Evolutionary conservation across 176 grass and related monocot genomes (phyloP).

Genomic region (Carex littledalei): DNA sequence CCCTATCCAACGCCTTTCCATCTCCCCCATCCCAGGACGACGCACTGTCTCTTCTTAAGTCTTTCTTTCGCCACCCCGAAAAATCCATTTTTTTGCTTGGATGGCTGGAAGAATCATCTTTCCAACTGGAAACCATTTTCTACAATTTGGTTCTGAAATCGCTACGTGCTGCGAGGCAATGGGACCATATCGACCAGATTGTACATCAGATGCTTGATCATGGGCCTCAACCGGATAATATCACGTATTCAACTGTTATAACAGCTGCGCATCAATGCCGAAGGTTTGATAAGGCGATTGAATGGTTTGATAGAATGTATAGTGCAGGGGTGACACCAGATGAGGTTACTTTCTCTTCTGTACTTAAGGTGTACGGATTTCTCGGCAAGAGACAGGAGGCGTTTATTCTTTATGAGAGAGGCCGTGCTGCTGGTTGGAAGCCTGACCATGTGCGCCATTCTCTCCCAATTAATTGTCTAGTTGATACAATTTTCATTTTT

Average conservation of each 20-base stretch:
- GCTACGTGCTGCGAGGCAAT: conserved; percentile 49
- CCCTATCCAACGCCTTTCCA: conserved; percentile 41
- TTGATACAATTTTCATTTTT: background rate
- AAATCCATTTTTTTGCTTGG: conserved; percentile 59
- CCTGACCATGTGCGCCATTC: conserved; percentile 49
- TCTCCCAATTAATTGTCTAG: background rate
- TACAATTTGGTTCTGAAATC: conserved; percentile 88
- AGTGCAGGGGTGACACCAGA: conserved; percentile 54
- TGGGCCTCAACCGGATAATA: conserved; percentile 63
- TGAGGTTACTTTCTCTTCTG: conserved; percentile 81
- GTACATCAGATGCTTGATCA: conserved; percentile 56
- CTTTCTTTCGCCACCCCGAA: conserved; percentile 47
- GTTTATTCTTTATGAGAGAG: conserved; percentile 69
- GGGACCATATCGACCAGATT: conserved; percentile 51
- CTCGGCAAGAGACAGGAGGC: conserved; percentile 67
- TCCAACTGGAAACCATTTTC: conserved; percentile 54
- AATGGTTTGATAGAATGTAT: conserved; percentile 91
- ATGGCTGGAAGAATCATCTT: conserved; percentile 41
- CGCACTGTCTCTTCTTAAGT: conserved; percentile 65
- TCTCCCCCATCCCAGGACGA: conserved; percentile 47
- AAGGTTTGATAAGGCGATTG: conserved; percentile 57
- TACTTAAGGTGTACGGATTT: conserved; percentile 68
- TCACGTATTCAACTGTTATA: conserved; percentile 94
- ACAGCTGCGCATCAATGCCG: conserved; percentile 58
- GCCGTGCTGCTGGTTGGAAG: conserved; percentile 55